Base-by-base conservation (phyloP, 2,329 filamentous ascomycete species). In the Fusarium agapanthi region DNA sequence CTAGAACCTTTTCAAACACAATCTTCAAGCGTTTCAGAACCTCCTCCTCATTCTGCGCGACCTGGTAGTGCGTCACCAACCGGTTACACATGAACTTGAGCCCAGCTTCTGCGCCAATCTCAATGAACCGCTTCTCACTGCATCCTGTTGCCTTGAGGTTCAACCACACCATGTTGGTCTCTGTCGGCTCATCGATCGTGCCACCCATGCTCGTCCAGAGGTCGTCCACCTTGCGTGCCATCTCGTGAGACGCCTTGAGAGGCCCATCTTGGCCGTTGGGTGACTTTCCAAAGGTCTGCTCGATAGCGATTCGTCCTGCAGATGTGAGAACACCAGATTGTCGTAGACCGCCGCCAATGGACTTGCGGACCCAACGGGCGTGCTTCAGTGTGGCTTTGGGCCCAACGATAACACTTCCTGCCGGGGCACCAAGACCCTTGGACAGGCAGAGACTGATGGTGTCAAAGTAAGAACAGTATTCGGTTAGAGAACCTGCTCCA, bases 161-260 rank as follows among this genome's bases (percentile, higher is more conserved):
- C 65, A 97, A 78, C 94, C 93, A 97, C 38, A 94, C 89, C 93
- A 97, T 97, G 82, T 97, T 97, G n/a, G 94, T 97, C 78, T 97
- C 91, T 3, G 93, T 91, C 0, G 92, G 91, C 66, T 91, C 86
- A 26, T 86, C 81, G 63, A 94, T 82, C 81, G 88, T 89, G 3
- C 94, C 94, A 9, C 94, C 94, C 57, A 91, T 84, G 22, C 83
- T 83, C 10, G 85, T 87, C 94, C 94, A 97, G 72, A 92, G 80
- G n/a, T 84, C 84, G 87, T 92, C 93, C 45, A 92, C 83, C 73
- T 83, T 85, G 79, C 87, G 88, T 1, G 93, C 92, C 62, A 88
- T 88, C 47, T 84, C 83, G 79, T 95, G 92, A 8, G 87, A 88
- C 22, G 82, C 82, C 34, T 81, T 80, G 50, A 95, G 83, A 75